Base-by-base conservation (phyloP, 306 rosid species). In the Boehmeria nivea region DNA sequence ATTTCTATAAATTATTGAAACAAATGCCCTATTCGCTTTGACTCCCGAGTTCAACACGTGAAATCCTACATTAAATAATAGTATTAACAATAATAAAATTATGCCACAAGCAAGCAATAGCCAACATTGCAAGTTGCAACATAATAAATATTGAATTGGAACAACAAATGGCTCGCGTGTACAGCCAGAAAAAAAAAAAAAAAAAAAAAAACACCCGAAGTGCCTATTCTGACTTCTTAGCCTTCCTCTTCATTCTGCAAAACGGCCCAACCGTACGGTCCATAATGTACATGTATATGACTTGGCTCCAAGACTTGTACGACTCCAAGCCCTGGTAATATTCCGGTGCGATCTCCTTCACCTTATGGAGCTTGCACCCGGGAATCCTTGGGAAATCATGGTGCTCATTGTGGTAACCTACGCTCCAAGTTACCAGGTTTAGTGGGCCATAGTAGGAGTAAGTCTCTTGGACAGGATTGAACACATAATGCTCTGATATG, bases 401-500 rank as follows among this genome's bases (percentile, higher is more conserved):
- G 87, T 91, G 96, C 43, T 91, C 98, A 21, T 87, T 91, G 38
- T 91, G 94, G 76, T 76, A 82, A 2, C 98, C 94, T 16, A 91
- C 98, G 61, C 79, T 79, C 96, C 98, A 91, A 11, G 96, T 78
- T 33, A 91, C 66, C 61, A 82, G 68, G 71, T 84, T 91, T 50
- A 91, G 57, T n/a, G 95, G 94, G 56, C 95, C 98, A 26, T 84
- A 87, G 75, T 87, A 91, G 66, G 95, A 87, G 70, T 91, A 91
- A 6, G 96, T 91, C 70, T 91, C 98, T 64, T 87, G 98, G 0
- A 78, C 78, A 14, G 96, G 89, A 7, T 82, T 73, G 83, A 87
- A 91, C 24, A 87, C 81, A 58, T 91, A 91, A 65, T 91, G 96
- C 72, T 91, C 96, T 0, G 94, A 91, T 59, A 91, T 82, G 86